Percentiles rank a stretch among this genome's conserved stretches.
phyloP scores from a whole-genome alignment of 2,329 filamentous ascomycete genomes.

The Curvularia verruculosa region DNA sequence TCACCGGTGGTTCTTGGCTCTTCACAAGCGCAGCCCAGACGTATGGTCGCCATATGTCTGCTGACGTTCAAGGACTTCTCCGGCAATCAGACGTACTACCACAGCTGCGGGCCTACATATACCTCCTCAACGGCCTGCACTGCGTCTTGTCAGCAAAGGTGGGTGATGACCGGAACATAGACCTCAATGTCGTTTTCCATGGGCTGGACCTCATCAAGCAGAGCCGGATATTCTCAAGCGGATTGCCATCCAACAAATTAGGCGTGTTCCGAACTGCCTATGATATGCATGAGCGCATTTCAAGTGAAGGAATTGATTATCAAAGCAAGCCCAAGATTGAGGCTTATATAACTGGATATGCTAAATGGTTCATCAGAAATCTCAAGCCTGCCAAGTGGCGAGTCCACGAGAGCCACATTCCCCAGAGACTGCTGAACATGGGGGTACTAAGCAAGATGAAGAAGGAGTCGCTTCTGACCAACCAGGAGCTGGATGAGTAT shows the following conservation, averaged over 20 bases:
- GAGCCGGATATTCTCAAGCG: not conserved
- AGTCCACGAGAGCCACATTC: not conserved
- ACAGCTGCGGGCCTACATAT: not conserved
- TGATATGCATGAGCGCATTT: not conserved
- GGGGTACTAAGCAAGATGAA: not conserved
- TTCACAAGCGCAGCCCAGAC: not conserved
- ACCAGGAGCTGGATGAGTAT: not conserved
- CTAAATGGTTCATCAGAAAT: not conserved
- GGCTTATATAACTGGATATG: not conserved
- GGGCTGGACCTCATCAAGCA: not conserved
- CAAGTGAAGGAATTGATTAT: not conserved
- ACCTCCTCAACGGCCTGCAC: not conserved
- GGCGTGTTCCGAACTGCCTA: not conserved
- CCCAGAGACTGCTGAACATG: not conserved
- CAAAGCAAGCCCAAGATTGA: not conserved
- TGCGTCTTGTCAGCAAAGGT: not conserved
- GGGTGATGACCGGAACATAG: too few relatives aligned
- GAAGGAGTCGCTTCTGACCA: not conserved
- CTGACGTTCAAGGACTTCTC: not conserved
- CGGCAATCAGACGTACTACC: not conserved
- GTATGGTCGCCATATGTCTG: not conserved
- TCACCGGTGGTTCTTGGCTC: not conserved
- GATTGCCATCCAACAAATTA: not conserved
- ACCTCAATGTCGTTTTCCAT: not conserved
- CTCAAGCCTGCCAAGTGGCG: constrained; percentile 1